Conservation (phyloP, 1,284 basidiomycete species). For the Heterobasidion parviporum region DNA sequence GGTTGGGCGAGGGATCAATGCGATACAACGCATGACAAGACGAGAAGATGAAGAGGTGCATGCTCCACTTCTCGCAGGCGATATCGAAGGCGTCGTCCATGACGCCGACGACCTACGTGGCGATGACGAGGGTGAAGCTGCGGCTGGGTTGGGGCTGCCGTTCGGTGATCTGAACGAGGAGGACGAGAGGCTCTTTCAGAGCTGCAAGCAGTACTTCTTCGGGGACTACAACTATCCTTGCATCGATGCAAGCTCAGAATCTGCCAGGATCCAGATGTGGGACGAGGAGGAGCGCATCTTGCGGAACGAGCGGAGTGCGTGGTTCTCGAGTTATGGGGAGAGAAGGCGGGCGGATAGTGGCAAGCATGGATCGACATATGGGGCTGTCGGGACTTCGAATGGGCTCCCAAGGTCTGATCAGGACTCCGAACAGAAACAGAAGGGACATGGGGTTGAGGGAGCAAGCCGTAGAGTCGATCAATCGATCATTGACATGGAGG, state of each 20-base stretch:
- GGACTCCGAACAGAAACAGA: neutral
- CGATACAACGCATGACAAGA: constrained; percentile 23
- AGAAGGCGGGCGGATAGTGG: constrained; percentile 30
- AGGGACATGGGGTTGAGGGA: neutral
- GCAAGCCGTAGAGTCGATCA: neutral
- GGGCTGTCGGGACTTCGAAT: constrained; percentile 7
- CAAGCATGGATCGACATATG: constrained; percentile 6
- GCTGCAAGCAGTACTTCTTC: constrained; percentile 71
- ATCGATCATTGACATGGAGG: constrained; percentile 33
- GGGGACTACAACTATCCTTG: constrained; percentile 92
- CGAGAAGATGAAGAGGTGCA: constrained; percentile 53
- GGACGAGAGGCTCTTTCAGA: constrained; percentile 65
- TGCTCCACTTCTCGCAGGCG: constrained; percentile 66
- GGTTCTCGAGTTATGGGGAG: constrained; percentile 46
- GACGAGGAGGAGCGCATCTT: constrained; percentile 65
- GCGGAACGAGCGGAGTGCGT: constrained; percentile 59
- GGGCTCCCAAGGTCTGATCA: neutral
- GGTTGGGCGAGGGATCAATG: constrained; percentile 22
- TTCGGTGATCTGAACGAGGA: constrained; percentile 55
- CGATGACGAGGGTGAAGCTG: constrained; percentile 26
- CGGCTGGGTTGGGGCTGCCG: constrained; percentile 57
- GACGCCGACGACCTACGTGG: constrained; percentile 45
- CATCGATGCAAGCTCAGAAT: constrained; percentile 78
- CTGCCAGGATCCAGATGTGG: constrained; percentile 59
- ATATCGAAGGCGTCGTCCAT: constrained; percentile 64